A percentile compares a stretch with the other conserved stretches of the same genome.
phyloP scores from a whole-genome alignment of 441 rosid species.

The Arabidopsis hybrid region DNA sequence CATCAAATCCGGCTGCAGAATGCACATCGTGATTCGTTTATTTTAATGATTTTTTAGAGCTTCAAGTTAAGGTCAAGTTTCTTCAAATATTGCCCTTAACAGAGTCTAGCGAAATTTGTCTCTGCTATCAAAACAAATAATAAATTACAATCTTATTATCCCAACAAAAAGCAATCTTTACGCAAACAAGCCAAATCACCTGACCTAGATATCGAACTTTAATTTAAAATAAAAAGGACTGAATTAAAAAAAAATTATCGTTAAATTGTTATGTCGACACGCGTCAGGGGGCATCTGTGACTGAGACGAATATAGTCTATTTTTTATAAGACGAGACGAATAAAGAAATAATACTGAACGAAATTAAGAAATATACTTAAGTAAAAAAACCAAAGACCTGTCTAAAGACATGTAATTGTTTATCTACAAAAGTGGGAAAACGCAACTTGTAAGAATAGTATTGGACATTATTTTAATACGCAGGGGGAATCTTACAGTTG shows the following conservation, averaged over 20 bases:
- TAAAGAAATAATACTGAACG: background rate
- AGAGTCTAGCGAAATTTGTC: constrained; percentile 8
- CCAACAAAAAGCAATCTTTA: constrained; percentile 13
- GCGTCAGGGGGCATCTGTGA: constrained; percentile 29
- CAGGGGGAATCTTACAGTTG: constrained; percentile 52
- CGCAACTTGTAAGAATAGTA: constrained; percentile 39
- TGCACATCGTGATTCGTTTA: constrained; percentile 3
- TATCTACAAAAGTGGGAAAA: background rate
- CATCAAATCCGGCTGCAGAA: constrained; percentile 15
- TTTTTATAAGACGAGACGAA: background rate
- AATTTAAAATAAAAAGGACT: background rate
- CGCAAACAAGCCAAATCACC: background rate
- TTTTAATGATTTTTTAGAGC: background rate
- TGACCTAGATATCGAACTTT: constrained; percentile 40
- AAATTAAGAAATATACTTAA: background rate
- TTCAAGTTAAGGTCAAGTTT: constrained; percentile 29
- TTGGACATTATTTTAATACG: constrained; percentile 44
- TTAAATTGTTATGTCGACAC: background rate
- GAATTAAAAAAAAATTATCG: background rate
- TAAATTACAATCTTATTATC: background rate
- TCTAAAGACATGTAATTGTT: constrained; percentile 13
- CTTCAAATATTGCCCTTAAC: constrained; percentile 23
- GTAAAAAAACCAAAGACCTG: constrained; percentile 9
- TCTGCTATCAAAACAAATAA: background rate
- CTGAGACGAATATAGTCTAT: constrained; percentile 35